Percentiles rank a stretch among this genome's conserved stretches.
Evolutionary conservation across 345 rosid genomes (phyloP).

Genomic region (Hevea brasiliensis): DNA sequence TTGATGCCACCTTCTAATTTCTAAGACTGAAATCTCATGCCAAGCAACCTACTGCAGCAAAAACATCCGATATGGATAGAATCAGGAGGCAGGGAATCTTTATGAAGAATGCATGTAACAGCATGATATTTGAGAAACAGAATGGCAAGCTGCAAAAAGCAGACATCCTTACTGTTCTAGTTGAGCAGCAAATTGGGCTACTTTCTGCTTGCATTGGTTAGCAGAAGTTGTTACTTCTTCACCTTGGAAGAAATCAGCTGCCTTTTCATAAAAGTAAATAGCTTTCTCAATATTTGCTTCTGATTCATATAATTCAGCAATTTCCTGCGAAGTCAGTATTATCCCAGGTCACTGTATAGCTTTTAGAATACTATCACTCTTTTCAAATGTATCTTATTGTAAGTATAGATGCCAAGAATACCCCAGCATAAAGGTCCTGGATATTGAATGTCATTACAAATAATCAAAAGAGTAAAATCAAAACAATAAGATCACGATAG

Average conservation of each 20-base stretch:
- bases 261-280: conserved; percentile 26
- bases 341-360: background rate
- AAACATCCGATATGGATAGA: background rate
- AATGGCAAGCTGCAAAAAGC: background rate
- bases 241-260: conserved; percentile 35
- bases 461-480: background rate
- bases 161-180: conserved; percentile 69
- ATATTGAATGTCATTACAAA: background rate
- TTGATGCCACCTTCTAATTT: background rate
- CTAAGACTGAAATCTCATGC: background rate
- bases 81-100: background rate
- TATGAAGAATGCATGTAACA: background rate
- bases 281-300: conserved; percentile 33
- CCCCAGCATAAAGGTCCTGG: background rate
- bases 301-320: conserved; percentile 34
- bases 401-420: background rate
- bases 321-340: conserved; percentile 17
- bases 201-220: conserved; percentile 97
- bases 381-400: background rate
- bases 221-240: conserved; percentile 87
- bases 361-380: background rate
- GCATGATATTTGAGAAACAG: background rate
- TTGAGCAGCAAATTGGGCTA: conserved; percentile 92
- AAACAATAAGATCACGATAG: background rate
- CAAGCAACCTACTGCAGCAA: background rate